Percentiles rank a stretch among this genome's conserved stretches.
Conservation (phyloP, 2,329 filamentous ascomycete species). For the Botryotinia convoluta region DNA sequence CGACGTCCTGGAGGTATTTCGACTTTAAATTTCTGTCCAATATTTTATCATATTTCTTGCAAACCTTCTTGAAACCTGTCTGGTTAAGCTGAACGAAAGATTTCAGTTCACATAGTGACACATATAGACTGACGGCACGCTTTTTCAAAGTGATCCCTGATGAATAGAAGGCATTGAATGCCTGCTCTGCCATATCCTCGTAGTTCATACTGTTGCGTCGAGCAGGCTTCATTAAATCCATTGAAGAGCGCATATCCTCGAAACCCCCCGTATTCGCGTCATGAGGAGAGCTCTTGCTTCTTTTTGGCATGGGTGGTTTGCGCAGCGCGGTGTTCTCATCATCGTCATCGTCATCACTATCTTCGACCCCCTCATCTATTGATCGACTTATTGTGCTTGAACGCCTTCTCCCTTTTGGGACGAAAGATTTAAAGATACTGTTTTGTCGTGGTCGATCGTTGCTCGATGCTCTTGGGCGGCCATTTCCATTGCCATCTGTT, state of each 20-base stretch:
- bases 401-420: constrained; percentile 44
- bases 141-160: constrained; percentile 87
- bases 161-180: constrained; percentile 64
- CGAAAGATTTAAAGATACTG: constrained; percentile 53
- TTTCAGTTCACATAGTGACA: constrained; percentile 90
- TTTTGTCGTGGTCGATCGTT: constrained; percentile 43
- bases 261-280: constrained; percentile 29
- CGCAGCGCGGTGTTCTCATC: constrained; percentile 53
- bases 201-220: constrained; percentile 64
- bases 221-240: constrained; percentile 57
- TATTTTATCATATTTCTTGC: constrained; percentile 99
- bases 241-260: constrained; percentile 60
- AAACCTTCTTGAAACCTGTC: constrained; percentile 91
- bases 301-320: constrained; percentile 36
- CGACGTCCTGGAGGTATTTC: constrained; percentile 69
- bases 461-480: constrained; percentile 45
- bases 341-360: constrained; percentile 65
- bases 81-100: constrained; percentile 95
- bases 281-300: constrained; percentile 37
- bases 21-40: constrained; percentile 77
- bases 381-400: constrained; percentile 45
- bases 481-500: constrained; percentile 36
- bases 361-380: constrained; percentile 61
- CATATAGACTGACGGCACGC: constrained; percentile 80
- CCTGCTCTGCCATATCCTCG: constrained; percentile 77